phyloP scores from a whole-genome alignment of 345 rosid species.

The Eucalyptus pumila region DNA sequence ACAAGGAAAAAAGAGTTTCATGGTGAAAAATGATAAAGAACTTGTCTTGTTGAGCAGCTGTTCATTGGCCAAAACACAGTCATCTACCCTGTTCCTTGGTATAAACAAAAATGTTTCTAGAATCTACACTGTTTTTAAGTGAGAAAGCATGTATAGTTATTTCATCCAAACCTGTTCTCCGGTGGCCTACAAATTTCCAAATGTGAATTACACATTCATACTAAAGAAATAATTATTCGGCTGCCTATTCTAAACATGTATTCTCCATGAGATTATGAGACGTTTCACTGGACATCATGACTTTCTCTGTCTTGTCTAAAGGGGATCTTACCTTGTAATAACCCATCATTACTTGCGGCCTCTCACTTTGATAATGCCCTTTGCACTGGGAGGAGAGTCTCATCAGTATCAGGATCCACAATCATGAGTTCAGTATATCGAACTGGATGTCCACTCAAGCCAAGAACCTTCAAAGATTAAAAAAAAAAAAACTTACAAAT shows the following conservation, averaged over 20 bases:
- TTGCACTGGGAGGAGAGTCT: conserved; percentile 52
- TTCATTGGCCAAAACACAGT: neutral
- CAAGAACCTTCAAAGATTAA: conserved; percentile 60
- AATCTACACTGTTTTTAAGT: neutral
- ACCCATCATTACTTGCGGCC: conserved; percentile 82
- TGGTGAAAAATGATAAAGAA: neutral
- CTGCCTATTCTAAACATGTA: too few relatives aligned
- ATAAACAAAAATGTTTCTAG: neutral
- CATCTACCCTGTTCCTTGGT: neutral
- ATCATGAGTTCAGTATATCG: conserved; percentile 63
- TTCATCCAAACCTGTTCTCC: neutral
- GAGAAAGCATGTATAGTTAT: neutral
- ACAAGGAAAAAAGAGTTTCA: neutral
- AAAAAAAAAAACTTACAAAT: neutral
- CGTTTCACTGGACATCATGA: too few relatives aligned
- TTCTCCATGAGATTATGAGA: too few relatives aligned
- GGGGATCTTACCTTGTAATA: conserved; percentile 57
- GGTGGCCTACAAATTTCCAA: too few relatives aligned
- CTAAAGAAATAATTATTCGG: too few relatives aligned
- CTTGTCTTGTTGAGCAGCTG: neutral
- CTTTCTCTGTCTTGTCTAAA: too few relatives aligned
- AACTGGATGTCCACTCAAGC: conserved; percentile 77
- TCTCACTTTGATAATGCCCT: conserved; percentile 75
- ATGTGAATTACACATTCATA: too few relatives aligned
- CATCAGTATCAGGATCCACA: conserved; percentile 55